Evolutionary conservation across 495 filamentous ascomycete genomes (phyloP).

Genomic region (Apodospora peruviana): DNA sequence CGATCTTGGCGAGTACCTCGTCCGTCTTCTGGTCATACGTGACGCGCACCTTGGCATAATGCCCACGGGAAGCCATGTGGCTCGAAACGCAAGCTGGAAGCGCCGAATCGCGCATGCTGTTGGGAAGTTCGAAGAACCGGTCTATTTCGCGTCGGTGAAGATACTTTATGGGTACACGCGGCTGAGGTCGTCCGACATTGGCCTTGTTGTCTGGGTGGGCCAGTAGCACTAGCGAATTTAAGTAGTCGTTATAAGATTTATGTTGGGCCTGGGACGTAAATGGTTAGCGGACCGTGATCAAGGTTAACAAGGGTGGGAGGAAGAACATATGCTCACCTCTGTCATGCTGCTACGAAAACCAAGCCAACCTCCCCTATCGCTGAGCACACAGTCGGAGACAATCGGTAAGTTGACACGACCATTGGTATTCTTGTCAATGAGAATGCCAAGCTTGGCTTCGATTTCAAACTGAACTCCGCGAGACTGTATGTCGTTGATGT

Average conservation of each 20-base stretch:
- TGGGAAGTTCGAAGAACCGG: slow-evolving; percentile 71
- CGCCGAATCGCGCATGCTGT: slow-evolving; percentile 34
- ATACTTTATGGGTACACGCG: slow-evolving; percentile 68
- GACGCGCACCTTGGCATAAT: slow-evolving; percentile 66
- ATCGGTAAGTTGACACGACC: slow-evolving; percentile 63
- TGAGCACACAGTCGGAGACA: slow-evolving; percentile 60
- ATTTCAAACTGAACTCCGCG: slow-evolving; percentile 76
- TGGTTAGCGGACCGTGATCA: slow-evolving; percentile 2
- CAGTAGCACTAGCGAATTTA: slow-evolving; percentile 62
- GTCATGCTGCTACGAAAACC: slow-evolving; percentile 82
- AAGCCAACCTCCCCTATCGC: slow-evolving; percentile 38
- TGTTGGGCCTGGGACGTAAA: slow-evolving; percentile 60
- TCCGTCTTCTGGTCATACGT: slow-evolving; percentile 70
- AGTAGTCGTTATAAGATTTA: slow-evolving; percentile 65
- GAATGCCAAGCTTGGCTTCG: slow-evolving; percentile 81
- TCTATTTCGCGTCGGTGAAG: slow-evolving; percentile 76
- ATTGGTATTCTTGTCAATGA: slow-evolving; percentile 65
- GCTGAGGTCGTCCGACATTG: slow-evolving; percentile 12
- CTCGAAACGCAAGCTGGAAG: slow-evolving; percentile 43
- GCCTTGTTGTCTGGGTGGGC: slow-evolving; percentile 44
- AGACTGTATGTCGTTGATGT: slow-evolving; percentile 46
- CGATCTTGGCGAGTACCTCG: slow-evolving; percentile 70
- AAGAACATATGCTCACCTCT: slow-evolving; percentile 51
- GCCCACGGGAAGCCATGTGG: slow-evolving; percentile 45
- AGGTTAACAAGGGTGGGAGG: background rate